Evolutionary conservation across 805 yeast genomes (phyloP), one percentile per base, ranked within the genome.

Genomic region (Wickerhamiella bombiphila): DNA sequence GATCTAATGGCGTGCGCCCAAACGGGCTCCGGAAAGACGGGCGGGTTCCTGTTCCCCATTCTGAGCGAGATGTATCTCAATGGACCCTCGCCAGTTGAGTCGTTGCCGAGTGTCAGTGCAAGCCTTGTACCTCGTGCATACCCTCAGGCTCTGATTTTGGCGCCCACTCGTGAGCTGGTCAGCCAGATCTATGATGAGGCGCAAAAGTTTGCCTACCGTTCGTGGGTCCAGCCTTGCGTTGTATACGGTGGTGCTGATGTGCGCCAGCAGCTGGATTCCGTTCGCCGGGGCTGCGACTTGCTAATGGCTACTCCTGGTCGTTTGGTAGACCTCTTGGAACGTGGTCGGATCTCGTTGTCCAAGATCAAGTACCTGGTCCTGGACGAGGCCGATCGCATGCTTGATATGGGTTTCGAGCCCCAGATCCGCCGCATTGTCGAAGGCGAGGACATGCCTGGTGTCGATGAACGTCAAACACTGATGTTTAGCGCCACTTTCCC

Each of bases 401-500:
- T 91, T 67, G 98, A 91, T 75, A 91, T 91, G 97, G 98, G 98
- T 73, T 91, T 91, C 68, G 98, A 91, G 70, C 96, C 96, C 49
- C 98, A 91, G 72, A 91, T 91, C 59, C 82, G 98, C 74, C 80
- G 85, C 61, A 88, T 91, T 57, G 98, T 91, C 45, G 93, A 88
- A 64, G 93, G 80, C 50, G 86, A 93, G 69, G 97, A 85, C 61
- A 91, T 91, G 98, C 96, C 99, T 45, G 76, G 69, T 48, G 93
- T 81, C 40, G 67, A 72, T 43, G 71, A 79, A 54, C 80, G 99
- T 69, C 98, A 91, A 68, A 91, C 99, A 29, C 74, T 91, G 55
- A 82, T 91, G 94, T 91, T 91, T 67, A 82, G 95, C 28, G 99
- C 98, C 53, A 91, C 99, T 47, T 91, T 91, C 93, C 98, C 99